Conservation (phyloP, 768 basidiomycete genomes). For the Cystofilobasidium ferigula region DNA sequence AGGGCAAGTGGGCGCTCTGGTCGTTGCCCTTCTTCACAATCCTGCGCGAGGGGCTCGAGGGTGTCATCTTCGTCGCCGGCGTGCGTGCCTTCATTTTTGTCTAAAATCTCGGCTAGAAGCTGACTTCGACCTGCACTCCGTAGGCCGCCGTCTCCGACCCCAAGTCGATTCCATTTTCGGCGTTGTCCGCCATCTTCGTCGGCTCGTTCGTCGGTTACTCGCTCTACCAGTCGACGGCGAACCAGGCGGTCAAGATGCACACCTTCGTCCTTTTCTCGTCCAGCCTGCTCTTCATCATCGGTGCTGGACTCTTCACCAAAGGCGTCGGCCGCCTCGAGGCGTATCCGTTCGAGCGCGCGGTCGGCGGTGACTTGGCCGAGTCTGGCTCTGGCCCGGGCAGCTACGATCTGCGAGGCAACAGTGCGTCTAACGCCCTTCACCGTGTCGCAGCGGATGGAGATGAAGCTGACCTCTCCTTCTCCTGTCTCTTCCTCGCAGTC, state of each 20-base stretch:
- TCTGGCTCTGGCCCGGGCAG: slow-evolving; percentile 18
- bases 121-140: background rate
- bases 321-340: slow-evolving; percentile 17
- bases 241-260: slow-evolving; percentile 21
- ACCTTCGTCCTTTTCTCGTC: slow-evolving; percentile 19
- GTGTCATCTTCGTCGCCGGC: slow-evolving; percentile 22
- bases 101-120: background rate
- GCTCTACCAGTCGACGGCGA: slow-evolving; percentile 21
- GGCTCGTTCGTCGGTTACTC: slow-evolving; percentile 11
- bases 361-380: slow-evolving; percentile 24
- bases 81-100: slow-evolving; percentile 1
- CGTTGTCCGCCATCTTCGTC: slow-evolving; percentile 8
- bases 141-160: slow-evolving; percentile 19
- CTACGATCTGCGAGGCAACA: slow-evolving; percentile 18
- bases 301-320: slow-evolving; percentile 25
- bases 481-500: background rate
- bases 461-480: background rate
- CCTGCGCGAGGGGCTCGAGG: slow-evolving; percentile 25
- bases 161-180: slow-evolving; percentile 19
- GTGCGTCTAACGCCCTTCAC: background rate
- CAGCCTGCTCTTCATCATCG: slow-evolving; percentile 23
- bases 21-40: slow-evolving; percentile 23
- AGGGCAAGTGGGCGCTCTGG: slow-evolving; percentile 19
- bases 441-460: background rate
- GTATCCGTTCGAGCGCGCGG: slow-evolving; percentile 15